These are phyloP conservation scores for Phytophthora cactorum DNA, from an alignment of 352 stramenopile species.

Conservation along the genomic window DNA sequence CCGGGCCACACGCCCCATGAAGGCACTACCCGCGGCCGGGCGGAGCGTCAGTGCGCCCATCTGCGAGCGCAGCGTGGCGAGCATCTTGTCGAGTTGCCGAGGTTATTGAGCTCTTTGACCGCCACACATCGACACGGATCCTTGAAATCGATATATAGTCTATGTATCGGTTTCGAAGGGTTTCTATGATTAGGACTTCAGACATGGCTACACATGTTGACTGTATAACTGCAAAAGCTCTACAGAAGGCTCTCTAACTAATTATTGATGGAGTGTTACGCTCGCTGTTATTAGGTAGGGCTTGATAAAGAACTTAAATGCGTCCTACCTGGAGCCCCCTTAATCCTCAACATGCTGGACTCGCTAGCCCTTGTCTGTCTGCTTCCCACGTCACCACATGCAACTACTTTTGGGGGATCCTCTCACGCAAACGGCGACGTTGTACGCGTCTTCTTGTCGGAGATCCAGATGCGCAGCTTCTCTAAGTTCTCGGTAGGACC, in stretches of 20 bases:
- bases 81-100: conserved; percentile 47
- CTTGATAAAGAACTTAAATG: conserved; percentile 20
- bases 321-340: conserved; percentile 1
- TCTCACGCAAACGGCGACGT: conserved; percentile 72
- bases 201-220: conserved; percentile 29
- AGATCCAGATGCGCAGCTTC: conserved; percentile 89
- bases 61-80: conserved; percentile 65
- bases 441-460: conserved; percentile 83
- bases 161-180: conserved; percentile 3
- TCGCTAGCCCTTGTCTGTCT: conserved; percentile 1
- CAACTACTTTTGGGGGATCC: conserved; percentile 8
- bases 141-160: conserved; percentile 7
- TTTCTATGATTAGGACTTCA: not conserved
- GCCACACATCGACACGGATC: conserved; percentile 26
- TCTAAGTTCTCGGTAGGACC: conserved; percentile 53
- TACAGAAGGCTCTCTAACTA: conserved; percentile 32
- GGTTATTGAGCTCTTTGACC: conserved; percentile 24
- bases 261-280: conserved; percentile 16
- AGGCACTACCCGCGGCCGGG: conserved; percentile 35
- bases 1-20: conserved; percentile 27
- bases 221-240: conserved; percentile 1
- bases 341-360: conserved; percentile 2
- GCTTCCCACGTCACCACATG: conserved; percentile 33
- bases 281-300: conserved; percentile 4
- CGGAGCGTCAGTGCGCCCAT: conserved; percentile 68